These are phyloP conservation scores for Triangularia setosa DNA, from an alignment of 2,329 filamentous ascomycete species.

Conservation along the genomic window DNA sequence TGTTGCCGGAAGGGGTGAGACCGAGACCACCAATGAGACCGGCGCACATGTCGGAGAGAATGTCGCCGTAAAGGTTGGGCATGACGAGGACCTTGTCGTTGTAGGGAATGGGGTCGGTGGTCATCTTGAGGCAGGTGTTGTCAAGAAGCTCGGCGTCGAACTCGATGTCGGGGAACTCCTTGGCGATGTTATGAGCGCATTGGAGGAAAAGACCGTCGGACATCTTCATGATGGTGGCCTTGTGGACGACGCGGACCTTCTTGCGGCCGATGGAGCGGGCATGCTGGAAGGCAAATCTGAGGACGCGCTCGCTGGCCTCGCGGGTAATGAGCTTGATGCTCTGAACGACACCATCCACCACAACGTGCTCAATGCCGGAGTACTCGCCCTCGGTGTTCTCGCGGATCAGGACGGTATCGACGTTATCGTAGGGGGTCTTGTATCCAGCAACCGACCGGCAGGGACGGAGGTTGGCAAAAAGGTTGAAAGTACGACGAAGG, in stretches of 20 bases:
- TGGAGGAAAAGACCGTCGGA: conserved; percentile 96
- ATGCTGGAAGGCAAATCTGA: conserved; percentile 98
- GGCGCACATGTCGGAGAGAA: conserved; percentile 99
- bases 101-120: conserved; percentile 92
- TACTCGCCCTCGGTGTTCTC: conserved; percentile 99
- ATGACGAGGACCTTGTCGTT: conserved; percentile 98
- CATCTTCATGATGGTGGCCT: conserved; percentile 99
- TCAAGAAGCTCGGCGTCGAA: conserved; percentile 98
- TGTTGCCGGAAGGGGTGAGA: conserved; percentile 96
- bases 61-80: conserved; percentile 99
- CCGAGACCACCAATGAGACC: conserved; percentile 97
- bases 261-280: conserved; percentile 88
- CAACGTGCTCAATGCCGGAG: conserved; percentile 97
- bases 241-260: conserved; percentile 98
- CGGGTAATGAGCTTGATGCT: conserved; percentile 99
- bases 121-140: conserved; percentile 99
- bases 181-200: conserved; percentile 78
- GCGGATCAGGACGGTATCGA: conserved; percentile 95
- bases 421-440: conserved; percentile 97
- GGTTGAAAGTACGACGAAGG: conserved; percentile 97
- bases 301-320: conserved; percentile 89
- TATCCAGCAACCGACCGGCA: conserved; percentile 95
- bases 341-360: conserved; percentile 96
- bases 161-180: conserved; percentile 93
- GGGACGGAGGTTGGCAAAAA: conserved; percentile 97